phyloP scores from a whole-genome alignment of 2,329 filamentous ascomycete genomes.

The Hypoxylon sp. region DNA sequence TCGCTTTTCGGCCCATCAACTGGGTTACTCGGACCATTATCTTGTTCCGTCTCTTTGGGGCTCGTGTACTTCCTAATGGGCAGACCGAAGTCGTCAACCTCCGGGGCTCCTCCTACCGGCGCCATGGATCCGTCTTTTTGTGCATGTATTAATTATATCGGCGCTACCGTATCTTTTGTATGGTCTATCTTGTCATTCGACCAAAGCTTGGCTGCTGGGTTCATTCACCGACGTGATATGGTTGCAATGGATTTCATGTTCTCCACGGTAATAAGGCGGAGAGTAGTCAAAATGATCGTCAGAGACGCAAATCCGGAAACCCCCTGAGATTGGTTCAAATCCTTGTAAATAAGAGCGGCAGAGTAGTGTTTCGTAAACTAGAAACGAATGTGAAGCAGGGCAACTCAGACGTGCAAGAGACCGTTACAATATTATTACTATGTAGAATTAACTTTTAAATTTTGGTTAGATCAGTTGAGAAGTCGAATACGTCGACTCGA shows the following conservation, averaged over 20 bases:
- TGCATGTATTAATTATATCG: slow-evolving; percentile 53
- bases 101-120: slow-evolving; percentile 55
- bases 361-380: slow-evolving; percentile 16
- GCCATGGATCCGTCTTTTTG: slow-evolving; percentile 51
- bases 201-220: slow-evolving; percentile 35
- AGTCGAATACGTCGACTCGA: neutral
- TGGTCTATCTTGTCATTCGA: slow-evolving; percentile 26
- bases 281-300: slow-evolving; percentile 33
- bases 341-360: slow-evolving; percentile 24
- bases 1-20: slow-evolving; percentile 23
- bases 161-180: slow-evolving; percentile 38
- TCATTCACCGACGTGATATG: slow-evolving; percentile 33
- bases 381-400: slow-evolving; percentile 14
- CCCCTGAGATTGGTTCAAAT: slow-evolving; percentile 30
- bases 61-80: slow-evolving; percentile 69
- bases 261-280: slow-evolving; percentile 45
- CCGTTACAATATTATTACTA: neutral
- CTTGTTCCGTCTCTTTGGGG: slow-evolving; percentile 45
- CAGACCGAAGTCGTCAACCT: slow-evolving; percentile 80
- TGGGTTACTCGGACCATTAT: slow-evolving; percentile 23
- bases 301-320: slow-evolving; percentile 32
- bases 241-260: slow-evolving; percentile 39
- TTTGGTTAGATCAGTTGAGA: slow-evolving; percentile 15
- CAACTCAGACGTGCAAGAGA: slow-evolving; percentile 7
- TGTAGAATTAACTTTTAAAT: neutral